Conservation (phyloP, 192 early-diverging fungal genomes). For the Coemansia sp. region DNA sequence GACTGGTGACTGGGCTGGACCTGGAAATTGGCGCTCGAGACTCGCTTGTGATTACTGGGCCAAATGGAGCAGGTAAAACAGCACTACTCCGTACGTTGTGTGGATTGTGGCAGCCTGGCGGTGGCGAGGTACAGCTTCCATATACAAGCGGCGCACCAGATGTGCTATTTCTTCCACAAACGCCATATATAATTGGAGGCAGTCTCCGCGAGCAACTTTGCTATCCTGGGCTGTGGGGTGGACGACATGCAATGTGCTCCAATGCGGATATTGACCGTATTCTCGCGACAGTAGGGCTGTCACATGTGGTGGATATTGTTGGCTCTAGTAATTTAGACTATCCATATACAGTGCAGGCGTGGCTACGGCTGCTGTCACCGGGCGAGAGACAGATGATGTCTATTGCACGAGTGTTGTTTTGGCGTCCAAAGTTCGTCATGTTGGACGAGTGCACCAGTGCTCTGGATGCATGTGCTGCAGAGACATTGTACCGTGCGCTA, state of each 20-base stretch:
- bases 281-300: constrained; percentile 27
- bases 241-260: constrained; percentile 15
- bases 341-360: constrained; percentile 37
- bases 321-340: constrained; percentile 25
- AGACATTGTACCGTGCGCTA: constrained; percentile 58
- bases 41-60: constrained; percentile 67
- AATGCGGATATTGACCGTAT: constrained; percentile 26
- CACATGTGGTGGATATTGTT: constrained; percentile 6
- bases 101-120: constrained; percentile 66
- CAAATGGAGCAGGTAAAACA: constrained; percentile 85
- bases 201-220: constrained; percentile 64
- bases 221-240: constrained; percentile 55
- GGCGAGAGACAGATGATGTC: constrained; percentile 75
- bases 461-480: constrained; percentile 58
- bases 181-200: constrained; percentile 62
- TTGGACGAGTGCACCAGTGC: constrained; percentile 72
- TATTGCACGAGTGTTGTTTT: constrained; percentile 67
- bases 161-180: constrained; percentile 71
- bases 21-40: constrained; percentile 55
- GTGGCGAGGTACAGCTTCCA: constrained; percentile 54
- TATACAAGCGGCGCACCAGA: constrained; percentile 11
- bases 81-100: constrained; percentile 74
- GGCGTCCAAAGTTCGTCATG: constrained; percentile 72
- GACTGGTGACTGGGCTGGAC: constrained; percentile 46
- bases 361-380: constrained; percentile 70